phyloP scores from a whole-genome alignment of 78 protist species.

The Dictyostelium intermedium region DNA sequence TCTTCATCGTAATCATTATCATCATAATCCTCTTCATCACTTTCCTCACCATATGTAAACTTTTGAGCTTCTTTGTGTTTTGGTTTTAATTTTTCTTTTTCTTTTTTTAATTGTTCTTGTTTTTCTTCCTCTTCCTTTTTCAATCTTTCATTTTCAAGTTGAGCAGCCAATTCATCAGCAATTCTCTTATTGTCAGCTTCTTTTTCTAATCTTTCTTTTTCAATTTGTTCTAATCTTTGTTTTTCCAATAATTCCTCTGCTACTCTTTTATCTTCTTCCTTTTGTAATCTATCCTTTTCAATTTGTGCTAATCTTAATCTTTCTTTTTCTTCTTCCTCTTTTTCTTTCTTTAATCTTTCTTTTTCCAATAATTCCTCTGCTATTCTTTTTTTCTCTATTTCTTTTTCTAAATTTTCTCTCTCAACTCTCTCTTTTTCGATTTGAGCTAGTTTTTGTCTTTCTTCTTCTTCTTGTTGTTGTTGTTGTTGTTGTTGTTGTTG shows the following conservation, averaged over 20 bases:
- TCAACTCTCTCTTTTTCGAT: not conserved
- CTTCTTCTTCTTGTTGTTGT: not conserved
- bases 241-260: not conserved
- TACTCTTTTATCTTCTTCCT: not conserved
- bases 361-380: not conserved
- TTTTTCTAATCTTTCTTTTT: not conserved
- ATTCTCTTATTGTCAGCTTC: not conserved
- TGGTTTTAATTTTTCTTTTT: not conserved
- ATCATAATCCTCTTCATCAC: slow-evolving; percentile 47
- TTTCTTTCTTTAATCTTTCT: not conserved
- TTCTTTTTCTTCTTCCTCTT: not conserved
- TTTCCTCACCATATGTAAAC: slow-evolving; percentile 48
- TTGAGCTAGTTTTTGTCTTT: not conserved
- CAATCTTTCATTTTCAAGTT: not conserved
- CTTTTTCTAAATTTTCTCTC: not conserved
- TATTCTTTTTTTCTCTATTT: not conserved
- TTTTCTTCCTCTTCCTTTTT: not conserved
- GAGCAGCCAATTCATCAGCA: too few relatives aligned
- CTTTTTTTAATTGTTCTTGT: not conserved
- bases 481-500: too few relatives aligned
- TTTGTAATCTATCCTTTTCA: not conserved
- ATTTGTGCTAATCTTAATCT: not conserved
- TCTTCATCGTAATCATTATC: not conserved
- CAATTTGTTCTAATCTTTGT: not conserved
- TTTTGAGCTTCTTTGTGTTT: slow-evolving; percentile 2